A percentile compares a stretch with the other conserved stretches of the same genome.
phyloP scores from a whole-genome alignment of 2,329 filamentous ascomycete genomes.

The Xylariomycetidae sp. region DNA sequence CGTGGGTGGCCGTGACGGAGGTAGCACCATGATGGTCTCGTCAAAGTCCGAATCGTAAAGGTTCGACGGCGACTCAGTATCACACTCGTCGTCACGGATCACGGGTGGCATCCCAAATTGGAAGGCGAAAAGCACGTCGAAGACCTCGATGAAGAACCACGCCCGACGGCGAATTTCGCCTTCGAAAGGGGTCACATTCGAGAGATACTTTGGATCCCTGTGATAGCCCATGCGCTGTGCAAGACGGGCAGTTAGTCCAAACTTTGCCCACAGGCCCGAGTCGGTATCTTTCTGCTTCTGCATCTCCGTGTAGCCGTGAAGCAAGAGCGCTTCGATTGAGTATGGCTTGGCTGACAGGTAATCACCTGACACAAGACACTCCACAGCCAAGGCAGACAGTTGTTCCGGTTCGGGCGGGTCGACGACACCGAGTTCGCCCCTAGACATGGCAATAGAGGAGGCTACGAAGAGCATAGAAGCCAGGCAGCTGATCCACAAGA shows the following conservation, averaged over 20 bases:
- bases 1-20: constrained; percentile 34
- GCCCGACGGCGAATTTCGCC: constrained; percentile 44
- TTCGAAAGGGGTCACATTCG: constrained; percentile 40
- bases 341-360: constrained; percentile 39
- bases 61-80: constrained; percentile 40
- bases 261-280: constrained; percentile 40
- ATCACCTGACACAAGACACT: constrained; percentile 42
- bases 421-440: constrained; percentile 21
- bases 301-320: constrained; percentile 38
- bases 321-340: constrained; percentile 43
- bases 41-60: constrained; percentile 47
- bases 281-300: constrained; percentile 36
- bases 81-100: constrained; percentile 40
- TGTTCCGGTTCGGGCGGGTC: constrained; percentile 22
- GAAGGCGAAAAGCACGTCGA: constrained; percentile 43
- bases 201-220: constrained; percentile 38
- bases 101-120: constrained; percentile 49
- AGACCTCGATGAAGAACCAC: constrained; percentile 42
- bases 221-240: constrained; percentile 49
- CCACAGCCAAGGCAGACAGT: constrained; percentile 32
- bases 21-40: constrained; percentile 36
- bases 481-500: constrained; percentile 46
- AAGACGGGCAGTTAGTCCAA: constrained; percentile 39
- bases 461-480: constrained; percentile 41
- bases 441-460: constrained; percentile 28